Evolutionary conservation across 768 basidiomycete species (phyloP), one percentile per base, ranked within the genome.

Genomic region (Coprinellus micaceus): DNA sequence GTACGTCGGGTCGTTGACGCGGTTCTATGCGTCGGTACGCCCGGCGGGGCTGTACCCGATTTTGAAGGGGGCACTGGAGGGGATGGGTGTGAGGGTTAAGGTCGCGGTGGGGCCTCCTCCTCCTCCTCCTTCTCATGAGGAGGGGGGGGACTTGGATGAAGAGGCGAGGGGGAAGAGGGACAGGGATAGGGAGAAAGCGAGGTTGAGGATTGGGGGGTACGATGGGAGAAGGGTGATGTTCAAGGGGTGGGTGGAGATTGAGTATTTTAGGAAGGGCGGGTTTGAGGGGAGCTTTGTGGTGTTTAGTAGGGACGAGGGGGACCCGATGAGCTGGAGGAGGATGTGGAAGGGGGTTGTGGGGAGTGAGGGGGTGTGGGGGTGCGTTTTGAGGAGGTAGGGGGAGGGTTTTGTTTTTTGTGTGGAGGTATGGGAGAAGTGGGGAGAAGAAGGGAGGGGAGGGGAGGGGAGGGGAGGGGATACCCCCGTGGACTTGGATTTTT

Each of bases 181-280:
- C 36, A n/a, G n/a, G n/a, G 36, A 37, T 37, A 9, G 36, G 7
- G 15, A 43, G n/a, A 60, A 28, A 4, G 65, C 76, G 41, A 70
- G 73, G 29, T 66, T 88, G 48, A 77, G 86, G 4, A 78, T 92
- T n/a, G 89, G 88, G 1, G 86, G 86, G 0, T 79, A 74, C 51
- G 91, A 94, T 66, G 71, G 69, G 41, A 74, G 91, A 51, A 85
- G 80, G 62, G 74, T 84, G 54, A 63, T 73, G 60, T 87, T 82
- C 71, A 90, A 86, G 62, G 91, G 91, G 2, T 88, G 85, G 84
- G 78, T 91, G 3, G 80, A 83, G 49, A 72, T 91, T 4, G 89
- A 94, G 66, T 63, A 69, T 22, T 91, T 88, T 62, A 71, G 57
- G 13, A 76, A 79, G 63, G 65, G 69, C 6, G 81, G 77, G 1